Evolutionary conservation across 495 filamentous ascomycete genomes (phyloP).

Genomic region (Tuber melanosporum): DNA sequence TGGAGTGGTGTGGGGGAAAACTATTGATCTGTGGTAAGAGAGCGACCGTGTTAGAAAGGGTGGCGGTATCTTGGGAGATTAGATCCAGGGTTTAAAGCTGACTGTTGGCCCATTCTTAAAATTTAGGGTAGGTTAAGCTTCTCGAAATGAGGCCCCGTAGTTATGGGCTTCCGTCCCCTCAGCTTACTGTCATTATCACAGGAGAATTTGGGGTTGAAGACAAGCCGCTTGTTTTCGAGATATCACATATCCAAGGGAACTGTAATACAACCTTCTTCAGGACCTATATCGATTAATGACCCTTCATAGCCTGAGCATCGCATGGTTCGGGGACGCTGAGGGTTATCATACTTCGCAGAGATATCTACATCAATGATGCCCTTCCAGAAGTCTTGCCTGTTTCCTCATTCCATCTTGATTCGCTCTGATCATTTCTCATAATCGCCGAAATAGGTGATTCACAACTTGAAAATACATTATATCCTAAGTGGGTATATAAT

Average conservation of each 20-base stretch:
- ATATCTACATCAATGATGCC: too few species aligned
- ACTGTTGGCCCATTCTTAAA: neutral
- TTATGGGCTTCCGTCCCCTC: neutral
- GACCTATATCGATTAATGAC: too few species aligned
- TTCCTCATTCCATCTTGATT: too few species aligned
- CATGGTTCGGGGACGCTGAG: too few species aligned
- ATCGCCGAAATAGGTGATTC: too few species aligned
- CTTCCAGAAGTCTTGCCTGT: too few species aligned
- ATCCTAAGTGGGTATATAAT: too few species aligned
- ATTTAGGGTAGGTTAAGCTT: neutral
- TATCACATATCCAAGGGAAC: neutral
- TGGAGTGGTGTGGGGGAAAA: neutral
- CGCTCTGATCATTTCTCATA: too few species aligned
- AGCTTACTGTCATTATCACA: neutral
- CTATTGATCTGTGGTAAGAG: neutral
- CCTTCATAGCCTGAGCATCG: too few species aligned
- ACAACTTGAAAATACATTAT: too few species aligned
- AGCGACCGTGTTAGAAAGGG: neutral
- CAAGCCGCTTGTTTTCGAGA: neutral
- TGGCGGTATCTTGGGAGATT: neutral
- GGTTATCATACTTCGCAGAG: too few species aligned
- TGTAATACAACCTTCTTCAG: too few species aligned
- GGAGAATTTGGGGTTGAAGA: neutral
- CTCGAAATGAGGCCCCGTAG: neutral
- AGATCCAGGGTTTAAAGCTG: neutral